These are phyloP conservation scores for Hamamelis virginiana DNA, from an alignment of 164 flowering plant genomes.

Conservation along the genomic window DNA sequence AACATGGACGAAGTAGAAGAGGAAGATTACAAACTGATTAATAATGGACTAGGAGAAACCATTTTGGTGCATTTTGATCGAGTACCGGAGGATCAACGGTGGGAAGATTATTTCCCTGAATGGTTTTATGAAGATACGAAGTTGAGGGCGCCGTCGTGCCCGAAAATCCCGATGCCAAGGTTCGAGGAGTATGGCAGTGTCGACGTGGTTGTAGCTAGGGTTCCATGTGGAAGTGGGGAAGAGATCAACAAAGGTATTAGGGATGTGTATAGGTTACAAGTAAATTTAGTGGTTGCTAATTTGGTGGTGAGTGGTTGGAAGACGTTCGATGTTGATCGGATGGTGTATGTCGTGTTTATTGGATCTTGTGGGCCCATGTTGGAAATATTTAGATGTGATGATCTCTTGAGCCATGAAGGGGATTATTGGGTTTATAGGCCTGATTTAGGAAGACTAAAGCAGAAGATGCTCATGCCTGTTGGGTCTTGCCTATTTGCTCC, in stretches of 20 bases:
- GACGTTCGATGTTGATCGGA: conserved; percentile 14
- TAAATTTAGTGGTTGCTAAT: conserved; percentile 68
- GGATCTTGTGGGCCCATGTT: conserved; percentile 67
- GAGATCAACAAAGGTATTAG: conserved; percentile 37
- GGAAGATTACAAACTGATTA: conserved; percentile 5
- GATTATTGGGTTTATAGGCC: conserved; percentile 57
- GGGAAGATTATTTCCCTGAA: conserved; percentile 68
- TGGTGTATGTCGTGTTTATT: conserved; percentile 50
- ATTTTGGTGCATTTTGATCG: conserved; percentile 42
- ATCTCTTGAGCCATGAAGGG: conserved; percentile 38
- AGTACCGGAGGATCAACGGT: conserved; percentile 27
- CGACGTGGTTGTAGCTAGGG: conserved; percentile 55
- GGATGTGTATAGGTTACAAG: conserved; percentile 68
- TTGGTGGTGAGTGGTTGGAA: conserved; percentile 38
- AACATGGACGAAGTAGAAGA: conserved; percentile 23
- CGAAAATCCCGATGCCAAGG: conserved; percentile 66
- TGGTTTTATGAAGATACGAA: conserved; percentile 64
- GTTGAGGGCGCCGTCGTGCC: conserved; percentile 41
- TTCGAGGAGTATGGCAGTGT: conserved; percentile 35
- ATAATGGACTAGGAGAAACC: conserved; percentile 12
- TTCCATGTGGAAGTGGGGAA: conserved; percentile 40
- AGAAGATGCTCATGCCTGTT: conserved; percentile 58
- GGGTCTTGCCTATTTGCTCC: conserved; percentile 64
- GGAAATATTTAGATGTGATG: conserved; percentile 80
- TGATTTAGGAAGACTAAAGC: conserved; percentile 43